These are phyloP conservation scores for Aquilaria yunnanensis DNA, from an alignment of 345 rosid genomes.

Conservation along the genomic window DNA sequence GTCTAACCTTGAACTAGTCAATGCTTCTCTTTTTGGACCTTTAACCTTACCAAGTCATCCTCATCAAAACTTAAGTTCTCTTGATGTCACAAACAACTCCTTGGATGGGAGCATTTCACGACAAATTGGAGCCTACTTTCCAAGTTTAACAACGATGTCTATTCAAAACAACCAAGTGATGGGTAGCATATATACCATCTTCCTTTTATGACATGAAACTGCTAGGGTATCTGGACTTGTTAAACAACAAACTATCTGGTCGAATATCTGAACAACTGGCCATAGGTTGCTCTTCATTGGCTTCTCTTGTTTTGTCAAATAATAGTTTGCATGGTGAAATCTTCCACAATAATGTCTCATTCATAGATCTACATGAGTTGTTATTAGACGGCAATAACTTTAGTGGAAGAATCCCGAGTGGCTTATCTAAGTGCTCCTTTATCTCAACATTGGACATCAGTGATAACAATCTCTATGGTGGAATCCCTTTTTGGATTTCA, in stretches of 20 bases:
- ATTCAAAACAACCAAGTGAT: conserved; percentile 9
- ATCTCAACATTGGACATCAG: conserved; percentile 7
- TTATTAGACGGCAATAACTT: no score
- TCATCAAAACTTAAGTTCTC: fast-evolving
- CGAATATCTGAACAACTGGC: conserved; percentile 3
- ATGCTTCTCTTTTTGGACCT: conserved; percentile 1
- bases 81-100: conserved; percentile 11
- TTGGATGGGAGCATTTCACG: conserved; percentile 8
- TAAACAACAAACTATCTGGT: conserved; percentile 13
- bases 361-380: no score
- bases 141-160: not conserved
- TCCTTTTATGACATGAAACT: not conserved
- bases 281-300: not conserved
- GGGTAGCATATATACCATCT: conserved; percentile 16
- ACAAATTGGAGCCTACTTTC: conserved; percentile 6
- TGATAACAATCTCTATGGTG: conserved; percentile 12
- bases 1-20: fast-evolving
- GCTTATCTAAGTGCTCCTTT: not conserved
- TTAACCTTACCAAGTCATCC: not conserved
- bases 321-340: conserved; percentile 11
- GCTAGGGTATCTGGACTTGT: conserved; percentile 11
- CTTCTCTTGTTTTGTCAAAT: conserved; percentile 8
- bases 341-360: no score
- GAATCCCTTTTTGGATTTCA: conserved; percentile 16
- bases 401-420: not conserved